These are phyloP conservation scores for Phytophthora colocasiae DNA, from an alignment of 352 stramenopile genomes.

Conservation along the genomic window DNA sequence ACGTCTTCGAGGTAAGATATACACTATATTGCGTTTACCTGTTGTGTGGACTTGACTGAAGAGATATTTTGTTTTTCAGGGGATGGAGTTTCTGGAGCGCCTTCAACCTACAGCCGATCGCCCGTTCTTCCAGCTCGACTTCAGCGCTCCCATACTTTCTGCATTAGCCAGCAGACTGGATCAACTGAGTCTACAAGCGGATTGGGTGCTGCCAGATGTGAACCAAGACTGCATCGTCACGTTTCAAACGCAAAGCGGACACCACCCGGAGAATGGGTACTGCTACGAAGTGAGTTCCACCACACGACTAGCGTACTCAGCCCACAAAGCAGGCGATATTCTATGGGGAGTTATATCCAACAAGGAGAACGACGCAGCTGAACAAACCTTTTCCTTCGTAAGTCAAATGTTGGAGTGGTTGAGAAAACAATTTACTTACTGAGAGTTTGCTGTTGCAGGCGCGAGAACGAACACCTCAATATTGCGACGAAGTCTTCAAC, in stretches of 20 bases:
- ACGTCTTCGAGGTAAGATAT: background rate
- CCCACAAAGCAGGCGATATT: background rate
- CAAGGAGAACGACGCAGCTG: constrained; percentile 1
- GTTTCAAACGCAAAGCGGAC: constrained; percentile 1
- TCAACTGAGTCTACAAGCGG: background rate
- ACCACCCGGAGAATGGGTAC: background rate
- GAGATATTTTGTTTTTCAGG: background rate
- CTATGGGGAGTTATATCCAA: background rate
- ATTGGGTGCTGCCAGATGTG: background rate
- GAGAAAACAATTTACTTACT: background rate
- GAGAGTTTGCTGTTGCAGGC: background rate
- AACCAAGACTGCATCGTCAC: background rate
- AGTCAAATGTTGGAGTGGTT: background rate
- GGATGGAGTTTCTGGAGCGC: constrained; percentile 1
- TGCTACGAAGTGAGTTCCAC: constrained; percentile 1
- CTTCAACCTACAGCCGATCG: constrained; percentile 5
- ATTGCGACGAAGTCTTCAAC: constrained; percentile 4
- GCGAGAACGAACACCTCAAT: background rate
- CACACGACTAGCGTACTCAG: background rate
- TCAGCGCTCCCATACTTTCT: background rate
- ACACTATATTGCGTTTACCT: background rate
- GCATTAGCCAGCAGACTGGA: constrained; percentile 1
- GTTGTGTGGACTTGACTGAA: no score
- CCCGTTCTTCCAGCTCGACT: constrained; percentile 9
- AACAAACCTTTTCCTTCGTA: constrained; percentile 2